Evolutionary conservation across 2,329 filamentous ascomycete genomes (phyloP), one percentile per base, ranked within the genome.

Genomic region (Apiospora rasikravindrae): DNA sequence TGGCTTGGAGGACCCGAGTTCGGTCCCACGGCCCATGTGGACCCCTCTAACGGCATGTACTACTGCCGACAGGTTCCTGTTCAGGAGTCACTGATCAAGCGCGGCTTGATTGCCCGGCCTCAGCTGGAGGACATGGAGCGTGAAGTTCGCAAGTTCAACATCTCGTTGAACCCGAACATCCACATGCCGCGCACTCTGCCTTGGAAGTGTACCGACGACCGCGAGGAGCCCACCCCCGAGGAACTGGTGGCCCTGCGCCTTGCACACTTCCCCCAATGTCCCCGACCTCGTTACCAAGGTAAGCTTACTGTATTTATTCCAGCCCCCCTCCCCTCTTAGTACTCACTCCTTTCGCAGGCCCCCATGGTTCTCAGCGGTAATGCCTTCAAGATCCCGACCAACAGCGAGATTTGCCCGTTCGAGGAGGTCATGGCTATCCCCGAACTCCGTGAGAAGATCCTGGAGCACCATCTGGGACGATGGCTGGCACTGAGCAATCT

Each of bases 401-500:
- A 69, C n/a, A 24, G 6, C 26, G 44, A 69, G 2, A 26, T 6
- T 6, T 37, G 47, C 4, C 0, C 2, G 22, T 29, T 69, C 2
- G 68, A 61, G 2, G 5, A 13, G 0, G 42, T 78, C 2, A 73
- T 79, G 53, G 57, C 24, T 2, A 74, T 47, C 0, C 24, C 69
- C 0, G 79, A 81, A 24, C 53, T 81, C 0, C 73, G 73, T 6
- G 6, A 71, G 0, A 29, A 53, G 2, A 45, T 81, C 2, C 13
- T 78, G 11, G 37, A 24, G n/a, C 42, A 14, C 4, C 24, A 19
- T 0, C 69, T 74, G 0, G n/a, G 57, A 2, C 70, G 73, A 0
- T 74, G 73, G 47, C 77, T 75, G 14, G 73, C 77, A 19, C 40
- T 81, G 1, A 49, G 47, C 1, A 79, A 78, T 19, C 66, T 80